Evolutionary conservation across 225 moss, liverwort and hornwort species (phyloP).

Genomic region (Marchantia polymorpha): DNA sequence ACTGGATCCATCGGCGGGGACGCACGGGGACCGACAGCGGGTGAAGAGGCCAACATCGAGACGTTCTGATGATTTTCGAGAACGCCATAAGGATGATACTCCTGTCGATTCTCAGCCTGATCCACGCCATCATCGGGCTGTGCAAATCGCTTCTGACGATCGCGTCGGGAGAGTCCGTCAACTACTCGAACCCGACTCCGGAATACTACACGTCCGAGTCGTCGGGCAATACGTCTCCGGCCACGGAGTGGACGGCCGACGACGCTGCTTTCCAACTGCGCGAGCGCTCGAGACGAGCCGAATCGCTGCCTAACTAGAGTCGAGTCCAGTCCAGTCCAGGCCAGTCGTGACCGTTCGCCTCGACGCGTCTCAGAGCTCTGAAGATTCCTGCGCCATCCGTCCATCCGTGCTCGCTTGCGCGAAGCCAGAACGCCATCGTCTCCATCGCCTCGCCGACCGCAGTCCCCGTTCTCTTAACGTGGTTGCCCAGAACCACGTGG

Average conservation of each 20-base stretch:
- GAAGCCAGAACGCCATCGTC: neutral
- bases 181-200: constrained; percentile 23
- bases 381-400: neutral
- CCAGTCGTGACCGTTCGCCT: neutral
- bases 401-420: neutral
- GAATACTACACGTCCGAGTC: constrained; percentile 28
- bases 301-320: constrained; percentile 30
- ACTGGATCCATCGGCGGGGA: no score
- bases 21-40: no score
- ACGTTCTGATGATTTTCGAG: neutral
- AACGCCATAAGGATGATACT: constrained; percentile 30
- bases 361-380: neutral
- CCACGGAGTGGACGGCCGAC: constrained; percentile 12
- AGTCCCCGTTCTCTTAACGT: neutral
- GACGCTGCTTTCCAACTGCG: neutral
- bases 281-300: neutral
- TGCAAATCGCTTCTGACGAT: constrained; percentile 32
- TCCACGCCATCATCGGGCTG: constrained; percentile 33
- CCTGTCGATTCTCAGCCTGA: constrained; percentile 34
- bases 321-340: neutral
- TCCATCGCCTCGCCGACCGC: neutral
- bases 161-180: constrained; percentile 11
- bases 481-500: neutral
- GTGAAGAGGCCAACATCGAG: neutral
- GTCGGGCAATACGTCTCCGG: constrained; percentile 18